Conservation (phyloP, 1,284 basidiomycete genomes). For the Rhodotorula sp. region DNA sequence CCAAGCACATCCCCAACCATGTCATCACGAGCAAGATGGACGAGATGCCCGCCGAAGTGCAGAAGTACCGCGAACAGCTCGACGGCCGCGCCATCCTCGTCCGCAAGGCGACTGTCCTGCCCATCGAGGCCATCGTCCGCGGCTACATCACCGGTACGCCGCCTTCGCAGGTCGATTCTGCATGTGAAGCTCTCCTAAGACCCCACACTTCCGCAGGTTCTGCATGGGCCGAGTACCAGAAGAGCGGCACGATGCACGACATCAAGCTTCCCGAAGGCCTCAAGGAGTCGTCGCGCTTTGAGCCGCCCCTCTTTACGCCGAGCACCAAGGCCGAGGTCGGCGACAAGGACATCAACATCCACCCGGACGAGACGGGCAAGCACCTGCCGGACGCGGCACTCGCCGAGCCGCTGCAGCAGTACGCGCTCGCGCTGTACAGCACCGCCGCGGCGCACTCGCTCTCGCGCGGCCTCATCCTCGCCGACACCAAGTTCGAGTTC, state of each 20-base stretch:
- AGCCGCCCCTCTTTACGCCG: constrained; percentile 87
- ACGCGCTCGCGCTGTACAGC: constrained; percentile 69
- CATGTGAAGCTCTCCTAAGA: no score
- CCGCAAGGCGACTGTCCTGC: constrained; percentile 81
- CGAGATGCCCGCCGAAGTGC: constrained; percentile 73
- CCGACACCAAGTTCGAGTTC: constrained; percentile 92
- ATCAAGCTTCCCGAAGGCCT: constrained; percentile 74
- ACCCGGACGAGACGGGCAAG: constrained; percentile 75
- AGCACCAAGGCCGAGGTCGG: constrained; percentile 97
- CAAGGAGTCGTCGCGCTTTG: constrained; percentile 80
- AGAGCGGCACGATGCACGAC: constrained; percentile 82
- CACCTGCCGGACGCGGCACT: constrained; percentile 67
- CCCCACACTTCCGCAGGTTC: constrained; percentile 60
- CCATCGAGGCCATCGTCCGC: constrained; percentile 94
- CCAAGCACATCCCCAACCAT: constrained; percentile 71
- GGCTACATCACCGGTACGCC: constrained; percentile 85
- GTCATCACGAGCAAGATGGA: constrained; percentile 72
- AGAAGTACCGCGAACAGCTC: constrained; percentile 64
- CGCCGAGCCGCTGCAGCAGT: constrained; percentile 62
- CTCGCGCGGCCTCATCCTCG: constrained; percentile 85
- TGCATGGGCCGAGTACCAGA: constrained; percentile 92
- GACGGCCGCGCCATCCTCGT: constrained; percentile 90
- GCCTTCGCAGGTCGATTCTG: neutral
- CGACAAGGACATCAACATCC: constrained; percentile 95
- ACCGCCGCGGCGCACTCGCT: constrained; percentile 77